Evolutionary conservation across 2,329 filamentous ascomycete genomes (phyloP).

Genomic region (Dactylellina cionopaga): DNA sequence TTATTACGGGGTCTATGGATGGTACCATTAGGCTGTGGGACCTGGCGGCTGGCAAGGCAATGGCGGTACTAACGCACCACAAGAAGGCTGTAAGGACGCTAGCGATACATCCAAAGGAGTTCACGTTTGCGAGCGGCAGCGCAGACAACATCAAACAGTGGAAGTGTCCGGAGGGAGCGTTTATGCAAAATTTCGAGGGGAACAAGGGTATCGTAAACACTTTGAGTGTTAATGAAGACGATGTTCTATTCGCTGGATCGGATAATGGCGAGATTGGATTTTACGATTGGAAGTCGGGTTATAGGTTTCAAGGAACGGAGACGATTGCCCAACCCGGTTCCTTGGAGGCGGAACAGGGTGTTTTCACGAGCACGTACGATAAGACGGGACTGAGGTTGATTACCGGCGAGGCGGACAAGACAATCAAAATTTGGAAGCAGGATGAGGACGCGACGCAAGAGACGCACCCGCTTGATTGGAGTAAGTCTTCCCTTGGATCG

Average conservation of each 20-base stretch:
- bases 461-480: slow-evolving; percentile 92
- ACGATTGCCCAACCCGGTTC: slow-evolving; percentile 94
- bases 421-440: slow-evolving; percentile 97
- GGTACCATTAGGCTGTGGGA: slow-evolving; percentile 93
- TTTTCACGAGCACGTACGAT: slow-evolving; percentile 95
- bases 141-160: slow-evolving; percentile 98
- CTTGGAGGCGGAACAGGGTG: slow-evolving; percentile 89
- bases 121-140: slow-evolving; percentile 93
- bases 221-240: slow-evolving; percentile 89
- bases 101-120: slow-evolving; percentile 86
- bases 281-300: slow-evolving; percentile 98
- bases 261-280: slow-evolving; percentile 97
- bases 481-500: slow-evolving; percentile 23
- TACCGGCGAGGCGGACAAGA: slow-evolving; percentile 96
- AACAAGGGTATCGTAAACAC: slow-evolving; percentile 98
- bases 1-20: slow-evolving; percentile 93
- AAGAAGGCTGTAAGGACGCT: slow-evolving; percentile 94
- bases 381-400: slow-evolving; percentile 87
- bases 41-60: slow-evolving; percentile 92
- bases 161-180: slow-evolving; percentile 97
- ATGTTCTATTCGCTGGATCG: slow-evolving; percentile 91
- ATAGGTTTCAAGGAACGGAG: slow-evolving; percentile 88
- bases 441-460: slow-evolving; percentile 91
- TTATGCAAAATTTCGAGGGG: slow-evolving; percentile 99
- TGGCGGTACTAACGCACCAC: slow-evolving; percentile 96